phyloP scores from a whole-genome alignment of 768 basidiomycete species.

The Chalciporus piperatus region DNA sequence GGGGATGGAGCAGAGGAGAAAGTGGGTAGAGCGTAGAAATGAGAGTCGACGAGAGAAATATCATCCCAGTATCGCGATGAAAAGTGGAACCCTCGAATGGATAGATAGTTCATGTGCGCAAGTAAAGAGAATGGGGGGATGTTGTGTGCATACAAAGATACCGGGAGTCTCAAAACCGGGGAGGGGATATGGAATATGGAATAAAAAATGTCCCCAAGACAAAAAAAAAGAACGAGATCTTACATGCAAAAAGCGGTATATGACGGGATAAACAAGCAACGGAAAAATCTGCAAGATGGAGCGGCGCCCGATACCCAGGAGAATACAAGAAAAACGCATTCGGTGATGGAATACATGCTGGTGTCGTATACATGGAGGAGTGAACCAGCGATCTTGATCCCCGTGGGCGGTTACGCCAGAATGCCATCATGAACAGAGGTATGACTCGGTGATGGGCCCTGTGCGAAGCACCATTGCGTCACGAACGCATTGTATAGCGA shows the following conservation, averaged over 20 bases:
- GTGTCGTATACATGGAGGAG: not conserved
- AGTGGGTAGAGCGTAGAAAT: too few relatives aligned
- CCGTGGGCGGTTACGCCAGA: constrained; percentile 13
- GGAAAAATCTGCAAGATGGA: not conserved
- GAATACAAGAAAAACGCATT: not conserved
- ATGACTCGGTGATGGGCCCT: constrained; percentile 32
- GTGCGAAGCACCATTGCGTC: constrained; percentile 67
- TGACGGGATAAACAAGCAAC: not conserved
- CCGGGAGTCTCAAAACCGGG: too few relatives aligned
- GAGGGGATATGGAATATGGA: too few relatives aligned
- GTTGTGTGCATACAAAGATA: too few relatives aligned
- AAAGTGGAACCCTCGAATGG: too few relatives aligned
- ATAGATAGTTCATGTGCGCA: too few relatives aligned
- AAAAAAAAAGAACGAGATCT: too few relatives aligned
- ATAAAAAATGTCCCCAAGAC: too few relatives aligned
- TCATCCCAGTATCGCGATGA: too few relatives aligned
- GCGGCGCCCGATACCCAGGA: not conserved
- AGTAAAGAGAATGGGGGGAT: too few relatives aligned
- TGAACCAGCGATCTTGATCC: not conserved
- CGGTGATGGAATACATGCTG: not conserved
- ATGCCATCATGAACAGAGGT: constrained; percentile 15
- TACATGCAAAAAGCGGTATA: not conserved
- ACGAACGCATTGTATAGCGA: constrained; percentile 59
- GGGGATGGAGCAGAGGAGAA: too few relatives aligned
- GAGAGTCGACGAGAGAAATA: too few relatives aligned